Base-by-base conservation (phyloP, 352 stramenopile species). In the Pythium aquatile region DNA sequence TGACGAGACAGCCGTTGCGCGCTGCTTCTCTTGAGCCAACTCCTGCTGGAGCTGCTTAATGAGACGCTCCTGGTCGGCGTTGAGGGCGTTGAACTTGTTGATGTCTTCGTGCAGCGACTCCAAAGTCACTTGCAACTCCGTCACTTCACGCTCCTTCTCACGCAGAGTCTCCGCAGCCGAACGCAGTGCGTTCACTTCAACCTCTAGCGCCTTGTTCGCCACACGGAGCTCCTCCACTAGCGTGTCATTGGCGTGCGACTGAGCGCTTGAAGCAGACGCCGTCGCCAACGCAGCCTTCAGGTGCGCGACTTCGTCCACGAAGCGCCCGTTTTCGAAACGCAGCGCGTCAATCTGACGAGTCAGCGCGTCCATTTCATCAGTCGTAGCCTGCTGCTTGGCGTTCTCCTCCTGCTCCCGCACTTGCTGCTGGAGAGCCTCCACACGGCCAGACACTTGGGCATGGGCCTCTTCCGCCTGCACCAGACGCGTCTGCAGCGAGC, bases 31-130 rank as follows among this genome's bases (percentile, higher is more conserved):
- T 24, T 33, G 30, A 5, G 39, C 32, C 42, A 63, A 20, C n/a
- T 60, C 44, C 5, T 72, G 51, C 26, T 72, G 11, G 11, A 72
- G 46, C 7, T n/a, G 51, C 52, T 63, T 59, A 4, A 65, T 57
- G 3, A 61, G 47, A 46, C 39, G 37, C 4, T 64, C 56, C 17
- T 62, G 58, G 16, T 65, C 56, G 14, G 56, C 64, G 51, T 63
- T 66, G 9, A 29, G 9, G 1, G 46, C 28, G 35, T 66, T 66
- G 14, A 66, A 30, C 16, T 42, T 28, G 47, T 71, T 59, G 11
- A 66, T 24, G 14, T 71, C 65, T 24, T 66, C 58, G 33, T 63
- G 52, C 17, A 71, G 65, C 13, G 58, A 49, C 39, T 66, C 53
- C 17, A 71, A 16, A 5, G 64, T 42, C 0, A 52, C 29, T 39